A percentile compares a stretch with the other conserved stretches of the same genome.
Conservation (phyloP, 2,329 filamentous ascomycete genomes). For the Monosporascus sp. region DNA sequence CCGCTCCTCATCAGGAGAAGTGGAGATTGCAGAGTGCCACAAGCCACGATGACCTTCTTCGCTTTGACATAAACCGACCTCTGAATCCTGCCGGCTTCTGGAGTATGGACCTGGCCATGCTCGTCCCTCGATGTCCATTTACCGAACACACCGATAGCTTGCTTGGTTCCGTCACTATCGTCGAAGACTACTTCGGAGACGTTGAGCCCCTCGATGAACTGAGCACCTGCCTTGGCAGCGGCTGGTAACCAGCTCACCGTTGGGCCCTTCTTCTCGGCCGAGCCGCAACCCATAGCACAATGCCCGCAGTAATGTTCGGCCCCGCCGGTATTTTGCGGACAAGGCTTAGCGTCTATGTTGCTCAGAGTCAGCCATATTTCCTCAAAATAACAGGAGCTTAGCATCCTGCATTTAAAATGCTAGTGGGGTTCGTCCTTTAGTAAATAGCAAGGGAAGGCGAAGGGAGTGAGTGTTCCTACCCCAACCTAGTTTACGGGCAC, state of each 20-base stretch:
- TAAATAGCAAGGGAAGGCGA: not conserved
- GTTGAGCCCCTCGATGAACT: slow-evolving; percentile 78
- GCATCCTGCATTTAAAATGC: too few species aligned
- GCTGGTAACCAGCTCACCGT: slow-evolving; percentile 72
- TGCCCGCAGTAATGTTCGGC: slow-evolving; percentile 68
- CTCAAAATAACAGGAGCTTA: not conserved
- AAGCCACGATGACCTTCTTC: slow-evolving; percentile 73
- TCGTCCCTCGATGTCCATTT: slow-evolving; percentile 68
- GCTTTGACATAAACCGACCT: slow-evolving; percentile 68
- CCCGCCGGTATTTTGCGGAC: slow-evolving; percentile 76
- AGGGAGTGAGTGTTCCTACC: slow-evolving; percentile 15
- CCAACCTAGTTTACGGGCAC: slow-evolving; percentile 68
- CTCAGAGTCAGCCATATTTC: not conserved
- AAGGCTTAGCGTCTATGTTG: slow-evolving; percentile 44
- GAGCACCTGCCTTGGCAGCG: slow-evolving; percentile 68
- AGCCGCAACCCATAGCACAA: slow-evolving; percentile 56
- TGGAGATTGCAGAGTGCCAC: slow-evolving; percentile 72
- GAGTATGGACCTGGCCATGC: slow-evolving; percentile 50
- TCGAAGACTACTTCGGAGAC: slow-evolving; percentile 68
- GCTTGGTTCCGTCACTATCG: slow-evolving; percentile 38
- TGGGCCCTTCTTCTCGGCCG: slow-evolving; percentile 73
- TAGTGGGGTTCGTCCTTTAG: too few species aligned
- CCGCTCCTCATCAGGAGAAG: slow-evolving; percentile 73
- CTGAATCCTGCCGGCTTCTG: slow-evolving; percentile 39
- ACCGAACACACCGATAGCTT: slow-evolving; percentile 67